Conservation (phyloP, 2,329 filamentous ascomycete species). For the Nothomitra cinnamomea region DNA sequence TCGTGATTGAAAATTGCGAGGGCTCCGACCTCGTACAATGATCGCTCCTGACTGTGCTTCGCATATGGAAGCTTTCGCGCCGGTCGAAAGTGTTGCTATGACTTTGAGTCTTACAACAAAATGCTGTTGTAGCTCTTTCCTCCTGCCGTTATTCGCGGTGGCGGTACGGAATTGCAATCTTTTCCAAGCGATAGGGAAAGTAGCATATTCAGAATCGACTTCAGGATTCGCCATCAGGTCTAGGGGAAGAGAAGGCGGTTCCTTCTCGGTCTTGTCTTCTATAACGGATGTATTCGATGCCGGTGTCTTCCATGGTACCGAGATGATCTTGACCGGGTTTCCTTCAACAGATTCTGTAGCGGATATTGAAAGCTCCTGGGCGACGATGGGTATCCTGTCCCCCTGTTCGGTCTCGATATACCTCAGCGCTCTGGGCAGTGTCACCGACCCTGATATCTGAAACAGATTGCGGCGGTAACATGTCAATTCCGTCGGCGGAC, state of each 20-base stretch:
- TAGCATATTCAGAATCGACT: conserved; percentile 65
- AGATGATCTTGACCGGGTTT: conserved; percentile 81
- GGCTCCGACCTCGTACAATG: conserved; percentile 83
- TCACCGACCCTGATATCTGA: conserved; percentile 82
- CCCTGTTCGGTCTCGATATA: conserved; percentile 72
- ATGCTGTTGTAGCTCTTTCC: conserved; percentile 92
- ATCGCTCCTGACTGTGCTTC: conserved; percentile 81
- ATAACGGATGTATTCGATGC: conserved; percentile 60
- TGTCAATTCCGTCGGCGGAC: conserved; percentile 65
- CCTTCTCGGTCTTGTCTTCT: conserved; percentile 58
- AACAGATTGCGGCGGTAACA: conserved; percentile 94
- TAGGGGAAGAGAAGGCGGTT: conserved; percentile 67
- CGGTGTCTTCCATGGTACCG: conserved; percentile 73
- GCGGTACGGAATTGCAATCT: conserved; percentile 86
- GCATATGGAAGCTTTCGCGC: conserved; percentile 63
- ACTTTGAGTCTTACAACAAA: conserved; percentile 83
- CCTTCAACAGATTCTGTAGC: conserved; percentile 92
- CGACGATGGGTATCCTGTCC: conserved; percentile 65
- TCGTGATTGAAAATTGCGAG: conserved; percentile 82
- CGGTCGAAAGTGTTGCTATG: conserved; percentile 65
- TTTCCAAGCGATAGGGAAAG: conserved; percentile 88
- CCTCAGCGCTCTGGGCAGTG: conserved; percentile 58
- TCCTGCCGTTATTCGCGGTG: conserved; percentile 85
- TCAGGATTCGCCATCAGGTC: conserved; percentile 48
- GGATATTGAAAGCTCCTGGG: conserved; percentile 73